Evolutionary conservation across 2,329 filamentous ascomycete species (phyloP), one percentile per base, ranked within the genome.

Genomic region (Aspergillus floridensis): DNA sequence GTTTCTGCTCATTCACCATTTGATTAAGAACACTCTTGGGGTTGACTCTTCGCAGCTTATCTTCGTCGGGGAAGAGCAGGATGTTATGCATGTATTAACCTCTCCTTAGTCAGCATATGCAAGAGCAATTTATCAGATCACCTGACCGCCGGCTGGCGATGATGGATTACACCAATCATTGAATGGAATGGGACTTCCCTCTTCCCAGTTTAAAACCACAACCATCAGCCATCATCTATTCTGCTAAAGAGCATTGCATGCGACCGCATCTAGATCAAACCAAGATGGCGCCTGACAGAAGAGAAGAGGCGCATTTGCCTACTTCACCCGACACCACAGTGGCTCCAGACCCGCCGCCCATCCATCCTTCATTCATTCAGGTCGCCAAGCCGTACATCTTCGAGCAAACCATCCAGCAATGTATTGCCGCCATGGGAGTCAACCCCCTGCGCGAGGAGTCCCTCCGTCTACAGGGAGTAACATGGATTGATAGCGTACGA

Each of bases 401-500:
- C 65, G 91, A 97, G 72, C 88, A 91, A 68, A 87, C 86, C 67
- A 85, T 98, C 58, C 88, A 92, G 62, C 85, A 86, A 69, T 87
- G 88, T 73, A 83, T 96, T 59, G 82, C 83, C 49, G 84, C 85
- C 21, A 86, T 88, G 62, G 86, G 87, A 44, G 86, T 88, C 68
- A 89, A 91, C 70, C 87, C 90, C 54, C 86, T 89, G 41, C 87
- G 90, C 59, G 93, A 98, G 74, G 91, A 93, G 70, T 86, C 79
- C 62, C 86, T 91, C 65, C 87, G 93, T 55, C 78, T 98, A 49
- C 91, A 95, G 70, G 95, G 93, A 19, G 88, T 97, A 10, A 86
- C 91, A 60, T 89, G 93, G 82, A 93, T 99, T 63, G 91, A 97
- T 70, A 90, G 87, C 62, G 89, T 96, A 47, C 85, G 93, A 51